A percentile compares a stretch with the other conserved stretches of the same genome.
Evolutionary conservation across 2,329 filamentous ascomycete genomes (phyloP).

Genomic region (Fusarium paranaense): DNA sequence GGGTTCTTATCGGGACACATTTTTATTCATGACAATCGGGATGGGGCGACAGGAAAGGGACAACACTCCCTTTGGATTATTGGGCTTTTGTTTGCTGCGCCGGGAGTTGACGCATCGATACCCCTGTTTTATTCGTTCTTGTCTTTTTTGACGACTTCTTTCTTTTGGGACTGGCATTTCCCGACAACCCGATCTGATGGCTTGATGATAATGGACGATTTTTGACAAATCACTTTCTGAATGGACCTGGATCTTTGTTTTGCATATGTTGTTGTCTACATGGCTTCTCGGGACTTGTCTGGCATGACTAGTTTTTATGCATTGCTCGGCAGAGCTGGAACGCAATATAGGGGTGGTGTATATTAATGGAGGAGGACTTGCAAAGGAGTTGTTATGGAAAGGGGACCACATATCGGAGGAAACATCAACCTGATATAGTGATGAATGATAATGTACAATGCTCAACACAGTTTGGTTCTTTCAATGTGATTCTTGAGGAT

Average conservation of each 20-base stretch:
- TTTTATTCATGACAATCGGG: conserved; percentile 24
- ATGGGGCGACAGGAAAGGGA: conserved; percentile 18
- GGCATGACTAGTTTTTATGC: not conserved
- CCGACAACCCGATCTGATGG: conserved; percentile 25
- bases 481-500: not conserved
- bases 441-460: conserved; percentile 17
- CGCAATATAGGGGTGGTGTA: not conserved
- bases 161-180: conserved; percentile 26
- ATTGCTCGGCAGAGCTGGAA: not conserved
- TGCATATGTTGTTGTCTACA: not conserved
- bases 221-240: conserved; percentile 23
- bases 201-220: conserved; percentile 41
- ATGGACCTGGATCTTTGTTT: conserved; percentile 10
- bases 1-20: conserved; percentile 22
- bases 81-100: conserved; percentile 33
- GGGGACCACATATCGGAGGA: not conserved
- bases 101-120: conserved; percentile 47
- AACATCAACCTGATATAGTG: not conserved
- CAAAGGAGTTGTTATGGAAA: not conserved
- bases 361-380: not conserved
- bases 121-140: conserved; percentile 44
- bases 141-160: conserved; percentile 6
- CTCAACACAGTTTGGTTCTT: not conserved
- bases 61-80: conserved; percentile 15
- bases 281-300: not conserved